Evolutionary conservation across 106 monocot species (phyloP).

Genomic region (Platanthera zijinensis): DNA sequence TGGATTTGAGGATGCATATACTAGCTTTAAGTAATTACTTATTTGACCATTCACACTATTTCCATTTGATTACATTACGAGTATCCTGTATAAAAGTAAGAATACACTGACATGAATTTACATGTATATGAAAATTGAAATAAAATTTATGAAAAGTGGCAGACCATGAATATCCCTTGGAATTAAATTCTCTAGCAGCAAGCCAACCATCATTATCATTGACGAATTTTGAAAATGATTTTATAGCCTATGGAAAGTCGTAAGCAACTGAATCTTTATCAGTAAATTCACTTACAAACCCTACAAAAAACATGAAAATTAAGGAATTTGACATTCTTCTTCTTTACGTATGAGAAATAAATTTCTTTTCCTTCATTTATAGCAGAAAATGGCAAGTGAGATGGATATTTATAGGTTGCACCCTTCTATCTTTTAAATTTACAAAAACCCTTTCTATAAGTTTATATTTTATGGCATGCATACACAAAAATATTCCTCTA

Average conservation of each 20-base stretch:
- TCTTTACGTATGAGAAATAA: no score
- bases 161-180: conserved; percentile 3
- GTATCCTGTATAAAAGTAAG: neutral
- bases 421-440: no score
- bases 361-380: no score
- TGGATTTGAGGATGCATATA: neutral
- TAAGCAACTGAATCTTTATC: neutral
- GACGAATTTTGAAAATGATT: conserved; percentile 2
- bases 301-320: neutral
- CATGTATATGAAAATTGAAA: neutral
- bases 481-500: no score
- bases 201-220: neutral
- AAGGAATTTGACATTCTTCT: no score
- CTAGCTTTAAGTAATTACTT: neutral
- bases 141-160: neutral
- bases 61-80: neutral
- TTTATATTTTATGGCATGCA: no score
- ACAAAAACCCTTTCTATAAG: no score
- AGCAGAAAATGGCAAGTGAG: no score
- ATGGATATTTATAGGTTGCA: no score
- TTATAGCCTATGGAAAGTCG: conserved; percentile 3
- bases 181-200: neutral
- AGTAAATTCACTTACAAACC: neutral
- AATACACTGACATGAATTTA: neutral
- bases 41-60: conserved; percentile 4